Evolutionary conservation across 495 filamentous ascomycete species (phyloP).

Genomic region (Trichoderma gamsii): DNA sequence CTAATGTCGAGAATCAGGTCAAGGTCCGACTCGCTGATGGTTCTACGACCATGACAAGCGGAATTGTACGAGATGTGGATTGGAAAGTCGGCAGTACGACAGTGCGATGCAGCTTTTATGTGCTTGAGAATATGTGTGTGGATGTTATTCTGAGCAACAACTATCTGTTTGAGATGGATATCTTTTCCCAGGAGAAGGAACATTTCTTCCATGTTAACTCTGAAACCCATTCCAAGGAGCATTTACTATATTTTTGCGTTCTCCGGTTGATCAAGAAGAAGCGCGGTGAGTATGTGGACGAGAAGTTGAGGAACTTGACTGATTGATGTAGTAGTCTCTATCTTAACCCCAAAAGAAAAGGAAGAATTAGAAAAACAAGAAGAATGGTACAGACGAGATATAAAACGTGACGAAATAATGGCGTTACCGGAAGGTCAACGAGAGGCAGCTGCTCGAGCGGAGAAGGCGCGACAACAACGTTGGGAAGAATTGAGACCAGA

Average conservation of each 20-base stretch:
- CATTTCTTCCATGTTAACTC: not conserved
- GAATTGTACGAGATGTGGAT: conserved; percentile 5
- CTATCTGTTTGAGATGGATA: conserved; percentile 8
- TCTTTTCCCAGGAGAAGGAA: not conserved
- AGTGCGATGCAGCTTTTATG: conserved; percentile 13
- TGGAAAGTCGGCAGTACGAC: conserved; percentile 14
- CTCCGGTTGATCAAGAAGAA: not conserved
- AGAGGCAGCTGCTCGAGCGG: not conserved
- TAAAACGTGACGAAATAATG: not conserved
- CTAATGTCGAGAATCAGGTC: not conserved
- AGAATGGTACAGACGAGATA: not conserved
- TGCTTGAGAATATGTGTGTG: conserved; percentile 2
- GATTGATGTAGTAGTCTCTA: not conserved
- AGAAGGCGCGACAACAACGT: not conserved
- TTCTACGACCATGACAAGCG: conserved; percentile 12
- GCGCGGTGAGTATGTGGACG: not conserved
- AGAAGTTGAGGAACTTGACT: not conserved
- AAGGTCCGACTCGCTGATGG: conserved; percentile 15
- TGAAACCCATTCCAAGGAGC: not conserved
- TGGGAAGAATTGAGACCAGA: not conserved
- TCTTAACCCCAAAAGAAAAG: not conserved
- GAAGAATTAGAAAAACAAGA: not conserved
- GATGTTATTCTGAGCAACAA: conserved; percentile 11
- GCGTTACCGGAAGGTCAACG: not conserved
- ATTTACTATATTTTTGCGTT: not conserved